phyloP scores from a whole-genome alignment of 2,329 filamentous ascomycete species.

The Aureobasidium namibiae region DNA sequence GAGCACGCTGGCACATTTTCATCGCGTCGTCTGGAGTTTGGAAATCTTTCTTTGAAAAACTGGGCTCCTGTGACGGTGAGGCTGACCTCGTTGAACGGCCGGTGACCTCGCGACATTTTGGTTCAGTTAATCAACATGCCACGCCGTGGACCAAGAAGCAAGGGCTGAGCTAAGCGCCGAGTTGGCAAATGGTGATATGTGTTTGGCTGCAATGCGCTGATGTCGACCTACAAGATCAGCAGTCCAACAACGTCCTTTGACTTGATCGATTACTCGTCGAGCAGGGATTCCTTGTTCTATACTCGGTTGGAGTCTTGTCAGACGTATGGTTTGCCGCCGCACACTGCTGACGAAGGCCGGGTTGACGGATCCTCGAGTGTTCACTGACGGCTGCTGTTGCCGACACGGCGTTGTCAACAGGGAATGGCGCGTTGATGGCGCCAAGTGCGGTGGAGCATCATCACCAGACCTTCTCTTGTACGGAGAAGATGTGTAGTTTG shows the following conservation, averaged over 20 bases:
- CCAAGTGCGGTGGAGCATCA: not conserved
- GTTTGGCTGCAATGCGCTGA: not conserved
- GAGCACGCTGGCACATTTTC: conserved; percentile 17
- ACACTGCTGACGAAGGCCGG: not conserved
- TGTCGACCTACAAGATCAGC: not conserved
- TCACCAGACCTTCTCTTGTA: too few relatives aligned
- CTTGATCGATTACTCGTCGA: not conserved
- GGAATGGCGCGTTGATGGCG: not conserved
- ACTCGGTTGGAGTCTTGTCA: not conserved
- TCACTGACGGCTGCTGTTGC: not conserved
- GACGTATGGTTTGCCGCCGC: not conserved
- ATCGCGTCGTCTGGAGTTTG: conserved; percentile 14
- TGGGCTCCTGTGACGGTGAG: conserved; percentile 1
- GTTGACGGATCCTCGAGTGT: not conserved
- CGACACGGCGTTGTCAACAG: not conserved
- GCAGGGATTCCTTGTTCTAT: not conserved
- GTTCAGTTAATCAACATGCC: not conserved
- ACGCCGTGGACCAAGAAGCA: not conserved
- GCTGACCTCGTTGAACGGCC: conserved; percentile 5
- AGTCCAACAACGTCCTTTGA: not conserved
- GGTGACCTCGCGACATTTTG: not conserved
- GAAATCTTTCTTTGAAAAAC: conserved; percentile 20
- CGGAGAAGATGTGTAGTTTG: too few relatives aligned
- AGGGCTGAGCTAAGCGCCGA: not conserved
- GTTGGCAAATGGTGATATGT: not conserved